phyloP scores from a whole-genome alignment of 164 flowering plant species.

The Warburgia ugandensis region DNA sequence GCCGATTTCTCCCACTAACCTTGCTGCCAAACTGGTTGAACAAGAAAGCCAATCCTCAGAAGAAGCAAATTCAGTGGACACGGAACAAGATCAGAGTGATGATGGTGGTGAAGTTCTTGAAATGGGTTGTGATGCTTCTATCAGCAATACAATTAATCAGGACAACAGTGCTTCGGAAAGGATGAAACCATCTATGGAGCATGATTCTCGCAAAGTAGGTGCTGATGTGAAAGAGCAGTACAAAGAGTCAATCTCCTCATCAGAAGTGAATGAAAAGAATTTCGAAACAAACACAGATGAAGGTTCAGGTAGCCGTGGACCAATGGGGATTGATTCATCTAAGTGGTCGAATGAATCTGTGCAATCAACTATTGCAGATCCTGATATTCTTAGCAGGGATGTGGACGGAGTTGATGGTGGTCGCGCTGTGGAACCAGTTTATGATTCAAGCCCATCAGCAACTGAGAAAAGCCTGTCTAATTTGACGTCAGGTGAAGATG shows the following conservation, averaged over 20 bases:
- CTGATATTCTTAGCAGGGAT: too few relatives aligned
- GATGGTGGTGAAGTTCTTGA: slow-evolving; percentile 11
- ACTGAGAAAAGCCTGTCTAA: slow-evolving; percentile 24
- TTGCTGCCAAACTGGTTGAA: slow-evolving; percentile 26
- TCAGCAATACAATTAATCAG: too few relatives aligned
- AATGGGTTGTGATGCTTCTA: neutral
- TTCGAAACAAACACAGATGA: slow-evolving; percentile 1
- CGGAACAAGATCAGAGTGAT: slow-evolving; percentile 28
- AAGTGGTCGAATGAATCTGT: slow-evolving; percentile 5
- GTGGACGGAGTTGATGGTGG: slow-evolving; percentile 21
- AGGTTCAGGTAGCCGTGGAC: too few relatives aligned
- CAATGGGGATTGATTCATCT: too few relatives aligned
- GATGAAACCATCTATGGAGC: slow-evolving; percentile 16
- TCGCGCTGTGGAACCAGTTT: slow-evolving; percentile 52
- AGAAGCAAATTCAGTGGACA: slow-evolving; percentile 29
- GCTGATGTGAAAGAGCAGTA: slow-evolving; percentile 25
- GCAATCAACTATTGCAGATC: slow-evolving; percentile 1
- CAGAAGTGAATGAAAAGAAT: slow-evolving; percentile 7
- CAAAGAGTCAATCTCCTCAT: slow-evolving; percentile 17
- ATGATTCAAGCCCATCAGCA: slow-evolving; percentile 59
- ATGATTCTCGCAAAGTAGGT: too few relatives aligned
- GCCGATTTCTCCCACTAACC: slow-evolving; percentile 15
- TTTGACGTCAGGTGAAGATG: slow-evolving; percentile 12
- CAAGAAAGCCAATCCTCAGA: slow-evolving; percentile 43
- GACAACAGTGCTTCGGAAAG: neutral